Conservation (phyloP, 257 asterid genomes). For the Salvia miltiorrhiza region DNA sequence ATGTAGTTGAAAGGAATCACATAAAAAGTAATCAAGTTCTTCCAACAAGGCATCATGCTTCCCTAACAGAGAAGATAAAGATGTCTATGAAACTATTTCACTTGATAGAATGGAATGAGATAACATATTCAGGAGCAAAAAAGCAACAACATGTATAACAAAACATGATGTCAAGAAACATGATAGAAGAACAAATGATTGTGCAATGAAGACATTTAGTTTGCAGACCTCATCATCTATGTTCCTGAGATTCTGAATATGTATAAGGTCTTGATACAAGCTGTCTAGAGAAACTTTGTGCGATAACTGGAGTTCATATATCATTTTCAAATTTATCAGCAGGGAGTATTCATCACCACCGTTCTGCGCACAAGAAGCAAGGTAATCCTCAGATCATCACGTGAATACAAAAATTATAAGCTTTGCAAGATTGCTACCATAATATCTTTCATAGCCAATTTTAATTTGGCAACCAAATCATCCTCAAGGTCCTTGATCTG, state of each 20-base stretch:
- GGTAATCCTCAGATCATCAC: conserved; percentile 25
- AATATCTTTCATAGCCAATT: conserved; percentile 79
- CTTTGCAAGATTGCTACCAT: conserved; percentile 43
- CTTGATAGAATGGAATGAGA: conserved; percentile 61
- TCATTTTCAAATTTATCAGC: conserved; percentile 82
- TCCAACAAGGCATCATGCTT: conserved; percentile 72
- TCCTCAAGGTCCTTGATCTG: conserved; percentile 78
- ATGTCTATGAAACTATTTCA: conserved; percentile 66
- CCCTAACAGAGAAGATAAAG: conserved; percentile 50
- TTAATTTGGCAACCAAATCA: conserved; percentile 66
- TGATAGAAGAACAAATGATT: conserved; percentile 2
- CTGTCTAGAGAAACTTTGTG: conserved; percentile 57
- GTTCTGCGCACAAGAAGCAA: conserved; percentile 51
- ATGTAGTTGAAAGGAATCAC: conserved; percentile 33
- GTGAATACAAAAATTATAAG: conserved; percentile 10
- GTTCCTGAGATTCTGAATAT: conserved; percentile 58
- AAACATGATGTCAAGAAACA: conserved; percentile 27
- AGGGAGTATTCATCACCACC: conserved; percentile 92
- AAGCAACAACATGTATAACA: conserved; percentile 62
- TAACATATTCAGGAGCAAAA: conserved; percentile 92
- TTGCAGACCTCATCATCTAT: conserved; percentile 76
- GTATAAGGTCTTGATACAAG: conserved; percentile 63
- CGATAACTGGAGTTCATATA: conserved; percentile 81
- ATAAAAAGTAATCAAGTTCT: conserved; percentile 70
- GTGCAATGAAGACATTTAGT: conserved; percentile 9